Evolutionary conservation across 805 yeast species (phyloP).

Genomic region (Suhomyces emberorum): DNA sequence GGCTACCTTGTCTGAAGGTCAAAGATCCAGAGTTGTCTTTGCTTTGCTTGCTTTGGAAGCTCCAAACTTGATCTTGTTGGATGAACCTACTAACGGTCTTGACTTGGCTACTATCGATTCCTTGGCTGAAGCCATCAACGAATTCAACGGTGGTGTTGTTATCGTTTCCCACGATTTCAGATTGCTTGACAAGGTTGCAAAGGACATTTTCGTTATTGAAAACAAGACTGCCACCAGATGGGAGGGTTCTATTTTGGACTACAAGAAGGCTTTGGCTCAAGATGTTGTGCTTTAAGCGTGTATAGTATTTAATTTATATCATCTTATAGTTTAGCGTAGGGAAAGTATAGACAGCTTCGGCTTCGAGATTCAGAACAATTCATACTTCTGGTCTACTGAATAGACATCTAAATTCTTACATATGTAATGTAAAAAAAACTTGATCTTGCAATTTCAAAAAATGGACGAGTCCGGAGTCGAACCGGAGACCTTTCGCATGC

Average conservation of each 20-base stretch:
- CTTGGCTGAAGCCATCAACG: conserved; percentile 91
- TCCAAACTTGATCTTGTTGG: conserved; percentile 91
- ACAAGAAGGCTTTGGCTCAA: conserved; percentile 92
- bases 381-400: too few relatives aligned
- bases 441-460: too few relatives aligned
- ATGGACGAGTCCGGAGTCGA: conserved; percentile 76
- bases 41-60: conserved; percentile 92
- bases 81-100: conserved; percentile 99
- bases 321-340: background rate
- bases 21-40: conserved; percentile 97
- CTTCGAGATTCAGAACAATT: too few relatives aligned
- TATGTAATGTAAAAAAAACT: too few relatives aligned
- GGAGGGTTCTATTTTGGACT: conserved; percentile 87
- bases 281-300: conserved; percentile 62
- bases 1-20: conserved; percentile 99
- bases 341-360: too few relatives aligned
- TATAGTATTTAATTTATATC: background rate
- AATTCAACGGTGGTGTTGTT: conserved; percentile 96
- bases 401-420: too few relatives aligned
- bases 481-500: conserved; percentile 80
- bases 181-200: conserved; percentile 92
- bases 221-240: conserved; percentile 93
- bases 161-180: conserved; percentile 99
- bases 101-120: conserved; percentile 98
- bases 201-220: conserved; percentile 96